These are phyloP conservation scores for Lasiodiplodia sp. DNA, from an alignment of 2,329 filamentous ascomycete genomes.

Conservation along the genomic window DNA sequence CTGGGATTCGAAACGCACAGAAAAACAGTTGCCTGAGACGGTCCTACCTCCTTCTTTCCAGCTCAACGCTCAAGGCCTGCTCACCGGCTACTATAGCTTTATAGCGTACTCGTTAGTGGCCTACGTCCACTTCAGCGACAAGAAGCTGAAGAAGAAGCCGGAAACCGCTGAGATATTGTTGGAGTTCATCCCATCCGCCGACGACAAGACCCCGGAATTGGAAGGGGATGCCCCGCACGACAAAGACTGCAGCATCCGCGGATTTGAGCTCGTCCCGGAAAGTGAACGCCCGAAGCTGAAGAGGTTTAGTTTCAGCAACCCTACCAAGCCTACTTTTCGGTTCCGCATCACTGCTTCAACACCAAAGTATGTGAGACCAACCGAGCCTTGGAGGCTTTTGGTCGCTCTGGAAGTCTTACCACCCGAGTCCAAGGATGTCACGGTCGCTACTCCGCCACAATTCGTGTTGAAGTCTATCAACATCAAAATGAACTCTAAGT, in stretches of 20 bases:
- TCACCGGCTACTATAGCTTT: conserved; percentile 5
- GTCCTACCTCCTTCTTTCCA: background rate
- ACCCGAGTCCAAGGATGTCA: background rate
- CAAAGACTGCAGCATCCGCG: background rate
- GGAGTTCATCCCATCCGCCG: conserved; percentile 2
- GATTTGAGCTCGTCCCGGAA: background rate
- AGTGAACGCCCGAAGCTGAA: conserved; percentile 3
- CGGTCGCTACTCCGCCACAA: background rate
- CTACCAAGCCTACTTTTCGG: background rate
- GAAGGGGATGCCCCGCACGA: background rate
- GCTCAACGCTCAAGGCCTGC: conserved; percentile 1
- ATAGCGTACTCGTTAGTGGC: conserved; percentile 1
- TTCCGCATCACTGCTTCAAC: background rate
- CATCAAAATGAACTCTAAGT: conserved; percentile 3
- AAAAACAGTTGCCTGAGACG: background rate
- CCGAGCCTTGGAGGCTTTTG: conserved; percentile 1
- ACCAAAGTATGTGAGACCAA: background rate
- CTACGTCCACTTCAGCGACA: conserved; percentile 8
- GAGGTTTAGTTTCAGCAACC: conserved; percentile 1
- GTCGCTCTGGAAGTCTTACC: background rate
- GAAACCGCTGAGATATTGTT: background rate
- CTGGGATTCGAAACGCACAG: conserved; percentile 1
- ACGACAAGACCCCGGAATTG: background rate
- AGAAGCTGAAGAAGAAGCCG: background rate
- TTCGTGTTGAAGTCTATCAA: conserved; percentile 12